Evolutionary conservation across 208 protist species (phyloP), one percentile per base, ranked within the genome.

Genomic region (Leishmania major): DNA sequence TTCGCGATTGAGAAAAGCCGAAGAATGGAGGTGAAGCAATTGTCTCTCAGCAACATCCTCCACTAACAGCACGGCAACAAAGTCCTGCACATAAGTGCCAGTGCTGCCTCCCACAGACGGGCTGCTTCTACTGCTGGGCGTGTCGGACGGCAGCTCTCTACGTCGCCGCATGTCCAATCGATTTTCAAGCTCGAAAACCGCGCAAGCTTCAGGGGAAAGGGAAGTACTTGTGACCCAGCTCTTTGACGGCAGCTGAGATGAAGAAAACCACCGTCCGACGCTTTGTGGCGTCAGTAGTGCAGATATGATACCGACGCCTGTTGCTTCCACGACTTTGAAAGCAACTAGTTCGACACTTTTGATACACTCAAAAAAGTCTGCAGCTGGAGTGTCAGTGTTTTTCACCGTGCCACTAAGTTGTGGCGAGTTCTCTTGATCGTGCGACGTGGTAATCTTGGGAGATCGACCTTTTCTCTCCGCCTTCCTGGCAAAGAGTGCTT

Each of bases 221-320:
- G 64, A 28, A 8, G 66, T 75, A 19, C 70, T 79, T 11, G 82
- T 85, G 7, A 82, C 72, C 82, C 82, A 85, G 64, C 82, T 75
- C 28, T 85, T 85, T 1, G 82, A 82, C 10, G 82, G 47, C n/a
- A 81, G 40, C 40, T 69, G 72, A n/a, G 17, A 72, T 37, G 62
- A 69, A 13, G 75, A 73, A 4, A 85, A n/a, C 8, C 62, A 47
- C 31, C 31, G 79, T 10, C 49, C 28, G 0, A 75, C 72, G 49
- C 70, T 82, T 64, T 43, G 57, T 11, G 76, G 77, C 1, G 82
- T 81, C 28, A 82, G 25, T 0, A 85, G 62, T 0, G 62, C 82
- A 1, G 76, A 78, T 1, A 2, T 37, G n/a, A 74, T 25, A 28
- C 77, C 82, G 17, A 79, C 31, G 15, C 82, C 82, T 47, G 77